phyloP scores from a whole-genome alignment of 768 basidiomycete genomes.

The Termitomyces sp. region DNA sequence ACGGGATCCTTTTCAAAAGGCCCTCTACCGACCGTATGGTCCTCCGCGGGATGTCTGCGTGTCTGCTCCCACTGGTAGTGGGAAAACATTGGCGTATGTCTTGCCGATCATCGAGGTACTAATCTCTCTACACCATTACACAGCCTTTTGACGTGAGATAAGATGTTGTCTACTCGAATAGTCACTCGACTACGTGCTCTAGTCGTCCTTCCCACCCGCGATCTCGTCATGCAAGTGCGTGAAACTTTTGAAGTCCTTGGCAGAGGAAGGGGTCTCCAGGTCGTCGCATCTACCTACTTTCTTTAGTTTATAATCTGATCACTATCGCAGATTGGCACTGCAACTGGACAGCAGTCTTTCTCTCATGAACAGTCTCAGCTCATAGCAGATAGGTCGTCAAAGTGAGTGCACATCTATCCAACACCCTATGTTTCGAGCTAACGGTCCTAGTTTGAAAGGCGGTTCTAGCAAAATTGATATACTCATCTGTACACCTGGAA shows the following conservation, averaged over 20 bases:
- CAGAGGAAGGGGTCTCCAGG: constrained; percentile 86
- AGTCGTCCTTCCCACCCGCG: constrained; percentile 88
- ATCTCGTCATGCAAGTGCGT: constrained; percentile 86
- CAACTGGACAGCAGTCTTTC: constrained; percentile 93
- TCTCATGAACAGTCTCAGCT: constrained; percentile 84
- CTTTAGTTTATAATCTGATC: background rate
- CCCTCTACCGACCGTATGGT: constrained; percentile 61
- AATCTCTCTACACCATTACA: background rate
- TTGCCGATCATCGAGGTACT: constrained; percentile 86
- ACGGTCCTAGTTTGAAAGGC: constrained; percentile 55
- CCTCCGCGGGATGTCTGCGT: constrained; percentile 82
- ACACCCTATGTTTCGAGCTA: background rate
- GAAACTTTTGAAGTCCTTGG: constrained; percentile 86
- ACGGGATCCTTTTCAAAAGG: constrained; percentile 28
- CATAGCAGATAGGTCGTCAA: constrained; percentile 49
- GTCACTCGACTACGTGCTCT: constrained; percentile 85
- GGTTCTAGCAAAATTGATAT: constrained; percentile 93
- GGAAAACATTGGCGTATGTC: constrained; percentile 96
- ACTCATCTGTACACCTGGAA: constrained; percentile 91
- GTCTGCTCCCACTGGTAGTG: constrained; percentile 96
- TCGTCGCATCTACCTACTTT: constrained; percentile 21
- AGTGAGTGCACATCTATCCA: constrained; percentile 33
- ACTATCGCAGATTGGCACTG: constrained; percentile 58
- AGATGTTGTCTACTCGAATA: constrained; percentile 66
- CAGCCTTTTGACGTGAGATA: constrained; percentile 22